A percentile compares a stretch with the other conserved stretches of the same genome.
phyloP scores from a whole-genome alignment of 352 stramenopile genomes.

The Peronospora belbahrii region DNA sequence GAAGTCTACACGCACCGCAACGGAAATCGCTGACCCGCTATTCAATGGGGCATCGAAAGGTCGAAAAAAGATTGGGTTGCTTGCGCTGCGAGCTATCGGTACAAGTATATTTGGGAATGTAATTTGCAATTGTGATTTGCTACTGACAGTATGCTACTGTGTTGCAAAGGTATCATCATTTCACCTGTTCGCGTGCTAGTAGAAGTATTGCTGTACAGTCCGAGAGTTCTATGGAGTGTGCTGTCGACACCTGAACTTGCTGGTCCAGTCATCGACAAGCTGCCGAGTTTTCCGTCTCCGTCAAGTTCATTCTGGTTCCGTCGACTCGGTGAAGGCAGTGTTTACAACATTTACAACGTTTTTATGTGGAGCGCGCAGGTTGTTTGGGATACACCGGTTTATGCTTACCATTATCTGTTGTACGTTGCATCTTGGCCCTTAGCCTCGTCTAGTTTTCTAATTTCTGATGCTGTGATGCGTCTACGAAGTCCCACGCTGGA shows the following conservation, averaged over 20 bases:
- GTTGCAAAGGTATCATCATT: slow-evolving; percentile 34
- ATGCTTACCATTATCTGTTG: slow-evolving; percentile 70
- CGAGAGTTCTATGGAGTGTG: slow-evolving; percentile 35
- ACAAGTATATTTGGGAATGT: slow-evolving; percentile 3
- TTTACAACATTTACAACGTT: slow-evolving; percentile 41
- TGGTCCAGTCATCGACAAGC: slow-evolving; percentile 24
- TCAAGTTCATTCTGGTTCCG: slow-evolving; percentile 47
- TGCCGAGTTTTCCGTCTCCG: slow-evolving; percentile 24
- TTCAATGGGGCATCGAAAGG: slow-evolving; percentile 48
- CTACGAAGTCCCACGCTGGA: slow-evolving; percentile 48
- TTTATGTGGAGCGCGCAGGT: slow-evolving; percentile 41
- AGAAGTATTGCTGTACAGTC: slow-evolving; percentile 46
- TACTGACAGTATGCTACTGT: background rate
- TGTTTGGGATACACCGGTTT: slow-evolving; percentile 62
- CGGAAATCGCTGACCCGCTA: slow-evolving; percentile 58
- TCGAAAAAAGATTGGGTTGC: slow-evolving; percentile 50
- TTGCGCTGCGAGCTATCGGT: slow-evolving; percentile 44
- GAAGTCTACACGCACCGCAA: slow-evolving; percentile 26
- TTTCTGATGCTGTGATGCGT: slow-evolving; percentile 5
- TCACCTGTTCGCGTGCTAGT: slow-evolving; percentile 45
- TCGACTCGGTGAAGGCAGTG: slow-evolving; percentile 41
- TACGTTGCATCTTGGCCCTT: slow-evolving; percentile 23
- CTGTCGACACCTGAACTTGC: slow-evolving; percentile 22
- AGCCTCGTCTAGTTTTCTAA: background rate
- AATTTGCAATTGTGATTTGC: background rate